A percentile compares a stretch with the other conserved stretches of the same genome.
Conservation (phyloP, 2,329 filamentous ascomycete genomes). For the Monilinia aucupariae region DNA sequence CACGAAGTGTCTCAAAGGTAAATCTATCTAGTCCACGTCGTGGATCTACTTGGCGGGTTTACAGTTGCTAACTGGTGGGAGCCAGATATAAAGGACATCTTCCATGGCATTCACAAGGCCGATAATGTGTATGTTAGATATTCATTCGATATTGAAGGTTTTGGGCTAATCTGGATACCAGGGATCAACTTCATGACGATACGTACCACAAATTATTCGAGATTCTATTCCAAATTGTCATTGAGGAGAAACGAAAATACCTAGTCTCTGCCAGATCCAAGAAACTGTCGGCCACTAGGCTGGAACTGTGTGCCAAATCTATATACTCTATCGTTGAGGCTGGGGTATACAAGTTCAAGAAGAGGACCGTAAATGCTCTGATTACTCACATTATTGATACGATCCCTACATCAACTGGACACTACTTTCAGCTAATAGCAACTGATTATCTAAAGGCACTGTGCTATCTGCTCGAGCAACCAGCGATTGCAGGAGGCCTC, state of each 20-base stretch:
- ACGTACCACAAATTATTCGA: slow-evolving; percentile 80
- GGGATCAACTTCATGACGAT: slow-evolving; percentile 58
- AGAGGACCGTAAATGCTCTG: slow-evolving; percentile 72
- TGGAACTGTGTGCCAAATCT: slow-evolving; percentile 65
- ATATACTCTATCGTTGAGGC: slow-evolving; percentile 67
- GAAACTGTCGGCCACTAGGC: slow-evolving; percentile 22
- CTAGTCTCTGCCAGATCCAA: slow-evolving; percentile 48
- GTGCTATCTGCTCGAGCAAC: slow-evolving; percentile 61
- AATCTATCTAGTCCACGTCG: not conserved
- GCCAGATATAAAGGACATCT: slow-evolving; percentile 31
- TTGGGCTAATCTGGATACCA: slow-evolving; percentile 22
- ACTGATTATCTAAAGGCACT: slow-evolving; percentile 76
- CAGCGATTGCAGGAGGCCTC: slow-evolving; percentile 76
- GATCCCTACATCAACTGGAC: slow-evolving; percentile 56
- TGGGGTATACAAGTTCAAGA: slow-evolving; percentile 61
- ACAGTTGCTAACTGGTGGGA: not conserved
- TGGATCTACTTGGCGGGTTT: not conserved
- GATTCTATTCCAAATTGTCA: slow-evolving; percentile 64
- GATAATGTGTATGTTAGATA: slow-evolving; percentile 28
- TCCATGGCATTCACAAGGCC: slow-evolving; percentile 28
- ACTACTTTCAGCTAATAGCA: slow-evolving; percentile 62
- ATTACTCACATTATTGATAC: slow-evolving; percentile 77
- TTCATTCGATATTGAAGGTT: not conserved
- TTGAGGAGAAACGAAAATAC: slow-evolving; percentile 62
- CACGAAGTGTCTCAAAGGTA: slow-evolving; percentile 20